phyloP scores from a whole-genome alignment of 768 basidiomycete genomes.

The Agaricus subrufescens region DNA sequence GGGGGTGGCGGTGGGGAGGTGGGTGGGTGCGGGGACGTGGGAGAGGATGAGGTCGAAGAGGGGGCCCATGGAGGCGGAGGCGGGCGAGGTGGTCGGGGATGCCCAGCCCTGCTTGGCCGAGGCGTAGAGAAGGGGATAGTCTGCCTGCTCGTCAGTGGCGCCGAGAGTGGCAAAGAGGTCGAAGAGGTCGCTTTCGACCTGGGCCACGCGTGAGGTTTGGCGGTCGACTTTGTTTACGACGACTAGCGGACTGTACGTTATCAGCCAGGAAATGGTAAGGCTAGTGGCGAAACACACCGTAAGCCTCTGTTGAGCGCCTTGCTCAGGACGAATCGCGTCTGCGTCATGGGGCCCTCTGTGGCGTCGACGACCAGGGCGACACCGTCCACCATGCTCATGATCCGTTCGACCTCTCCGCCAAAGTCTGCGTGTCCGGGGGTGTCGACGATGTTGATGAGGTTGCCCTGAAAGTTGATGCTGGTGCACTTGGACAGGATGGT shows the following conservation, averaged over 20 bases:
- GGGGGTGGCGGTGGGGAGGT: slow-evolving; percentile 31
- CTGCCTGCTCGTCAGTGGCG: slow-evolving; percentile 46
- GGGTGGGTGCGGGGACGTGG: slow-evolving; percentile 36
- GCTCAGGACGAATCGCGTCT: slow-evolving; percentile 48
- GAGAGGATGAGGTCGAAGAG: slow-evolving; percentile 43
- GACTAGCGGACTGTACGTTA: slow-evolving; percentile 33
- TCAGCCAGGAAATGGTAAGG: not conserved
- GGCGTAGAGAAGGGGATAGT: slow-evolving; percentile 47
- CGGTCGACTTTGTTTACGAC: slow-evolving; percentile 49
- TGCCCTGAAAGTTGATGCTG: slow-evolving; percentile 42
- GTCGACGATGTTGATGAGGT: slow-evolving; percentile 55
- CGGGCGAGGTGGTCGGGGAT: slow-evolving; percentile 21
- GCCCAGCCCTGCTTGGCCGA: slow-evolving; percentile 51
- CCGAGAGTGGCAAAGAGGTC: slow-evolving; percentile 48
- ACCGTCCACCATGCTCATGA: slow-evolving; percentile 58
- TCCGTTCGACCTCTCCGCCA: slow-evolving; percentile 58
- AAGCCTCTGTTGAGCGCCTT: slow-evolving; percentile 41
- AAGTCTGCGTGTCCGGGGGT: slow-evolving; percentile 63
- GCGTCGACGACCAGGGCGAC: slow-evolving; percentile 60
- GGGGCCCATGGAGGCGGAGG: slow-evolving; percentile 31
- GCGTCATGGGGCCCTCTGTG: slow-evolving; percentile 59
- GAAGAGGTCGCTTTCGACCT: slow-evolving; percentile 47
- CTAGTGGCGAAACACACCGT: slow-evolving; percentile 22
- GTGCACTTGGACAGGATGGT: slow-evolving; percentile 60
- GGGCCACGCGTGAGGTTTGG: slow-evolving; percentile 34